Base-by-base conservation (phyloP, 345 rosid genomes). In the Cardamine chenopodiifolia region DNA sequence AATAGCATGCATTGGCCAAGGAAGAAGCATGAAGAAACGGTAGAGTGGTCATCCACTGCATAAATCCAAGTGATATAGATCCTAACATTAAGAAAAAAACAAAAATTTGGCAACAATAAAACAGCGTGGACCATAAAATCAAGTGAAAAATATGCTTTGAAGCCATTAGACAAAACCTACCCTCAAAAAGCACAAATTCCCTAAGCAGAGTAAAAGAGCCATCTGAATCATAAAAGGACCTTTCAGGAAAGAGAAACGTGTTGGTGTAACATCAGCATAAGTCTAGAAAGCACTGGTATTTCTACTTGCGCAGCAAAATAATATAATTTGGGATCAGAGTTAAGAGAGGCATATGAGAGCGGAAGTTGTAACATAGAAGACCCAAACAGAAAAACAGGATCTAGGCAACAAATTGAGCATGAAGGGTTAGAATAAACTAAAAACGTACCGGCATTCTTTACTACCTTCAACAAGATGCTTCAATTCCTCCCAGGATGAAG, bases 401-500 rank as follows among this genome's bases (percentile, higher is more conserved):
- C 50, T 18, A 45, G 34, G 28, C 40, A 77, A 17, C 32, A 69
- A 55, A 28, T 37, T 53, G 12, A 19, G 48, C 80, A 59, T 20
- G 67, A 35, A 47, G 57, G 26, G 40, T 45, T 9, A 48, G 40
- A 60, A 53, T 59, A 62, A 59, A 32, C 17, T 13, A 49, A 31
- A 62, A 59, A 65, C 79, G 81, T 84, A 95, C 99, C 96, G 86
- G 89, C 79, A 92, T 73, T 90, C 96, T 65, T 85, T 87, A 81
- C 90, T 86, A 66, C 81, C 85, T 79, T 90, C 90, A 28, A 95
- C 80, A 61, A 86, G 85, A 70, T 76, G 82, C 84, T 78, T 85
- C 71, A 83, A 85, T 11, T 83, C 82, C 74, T 90, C 99, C 99
- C 99, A 95, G 49, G 85, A 78, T 59, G 99, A 95, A 70, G 92